Base-by-base conservation (phyloP, 73 alveolate species). In the Paraurostyla sp. region DNA sequence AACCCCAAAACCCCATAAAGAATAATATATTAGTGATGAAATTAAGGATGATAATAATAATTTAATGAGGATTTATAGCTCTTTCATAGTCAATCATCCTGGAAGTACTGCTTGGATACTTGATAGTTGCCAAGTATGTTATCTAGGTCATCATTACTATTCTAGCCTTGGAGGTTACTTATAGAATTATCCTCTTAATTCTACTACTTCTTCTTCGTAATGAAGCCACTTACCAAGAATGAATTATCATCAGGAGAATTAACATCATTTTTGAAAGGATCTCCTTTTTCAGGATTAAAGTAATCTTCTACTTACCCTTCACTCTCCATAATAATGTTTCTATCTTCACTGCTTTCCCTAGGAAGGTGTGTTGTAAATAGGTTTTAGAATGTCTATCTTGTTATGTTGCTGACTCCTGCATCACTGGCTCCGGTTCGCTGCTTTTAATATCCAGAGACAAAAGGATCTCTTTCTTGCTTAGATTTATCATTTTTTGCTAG, bases 231-330 rank as follows among this genome's bases (percentile, higher is more conserved):
- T 52, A 52, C 69, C 33, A 52, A 20, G 69, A 52, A 52, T 6
- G 69, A 52, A 20, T 52, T 52, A 35, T 52, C 30, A 4, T 52
- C 30, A 18, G 69, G 69, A 9, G 69, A 9, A 18, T 52, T 13
- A 20, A 18, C 33, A 52, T 52, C 4, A 6, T 9, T 52, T 52
- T 20, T 52, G 23, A 52, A 52, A 13, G 69, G 69, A 52, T 52
- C 69, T 20, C 23, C 69, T 50, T 62, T 62, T n/a, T 62, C 80
- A 22, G 80, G 51, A 22, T 62, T 32, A 36, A 62, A 62, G 29
- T 62, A 62, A 22, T 62, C 80, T 29, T 62, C 80, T 11, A 62
- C 52, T 22, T 62, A 36, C 52, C 80, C 80, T 4, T 62, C 80
- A 36, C 51, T 32, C 29, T 62, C 80, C 7, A 62, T 15, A 50